Evolutionary conservation across 805 yeast species (phyloP), one percentile per base, ranked within the genome.

Genomic region (Cyberlindnera petersonii): DNA sequence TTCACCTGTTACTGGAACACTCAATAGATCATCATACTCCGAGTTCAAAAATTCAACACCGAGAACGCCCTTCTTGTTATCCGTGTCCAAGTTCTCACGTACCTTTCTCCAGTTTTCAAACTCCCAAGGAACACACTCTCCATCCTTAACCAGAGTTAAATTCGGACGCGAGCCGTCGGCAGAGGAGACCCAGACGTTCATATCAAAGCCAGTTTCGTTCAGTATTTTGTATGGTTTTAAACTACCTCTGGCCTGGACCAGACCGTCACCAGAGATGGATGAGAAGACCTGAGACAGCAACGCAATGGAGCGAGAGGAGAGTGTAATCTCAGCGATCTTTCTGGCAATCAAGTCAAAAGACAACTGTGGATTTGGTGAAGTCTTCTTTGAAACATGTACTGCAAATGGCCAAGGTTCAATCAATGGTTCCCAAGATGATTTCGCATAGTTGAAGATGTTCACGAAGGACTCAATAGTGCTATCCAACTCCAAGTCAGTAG

Each of bases 351-450:
- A 64, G 52, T 86, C 89, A 31, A 91, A 67, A 24, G 71, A 56
- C 3, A 82, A 52, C 15, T 75, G 66, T 6, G 72, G 66, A 6
- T 70, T 69, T 1, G 77, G 72, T 11, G 66, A 68, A 1, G 55
- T 43, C 0, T 63, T 62, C 37, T 73, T 75, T 1, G 85, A 68
- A 2, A 83, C 76, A 56, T 84, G 86, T 10, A 86, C 61, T 0
- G 86, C 79, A 35, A 91, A 67, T 6, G 86, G 81, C 85, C 95
- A 84, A 0, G 91, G 82, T 54, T 93, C 98, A 35, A 93, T 59
- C 32, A 93, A 65, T 0, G 98, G 97, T 53, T 93, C 98, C 98
- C 98, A 89, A 0, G 87, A 75, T 4, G 96, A 88, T 45, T 84
- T 77, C 0, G 96, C 76, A 58, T 89, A 89, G 58, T 88, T 88